These are phyloP conservation scores for Penicillium sp. DNA, from an alignment of 2,329 filamentous ascomycete species.

Conservation along the genomic window DNA sequence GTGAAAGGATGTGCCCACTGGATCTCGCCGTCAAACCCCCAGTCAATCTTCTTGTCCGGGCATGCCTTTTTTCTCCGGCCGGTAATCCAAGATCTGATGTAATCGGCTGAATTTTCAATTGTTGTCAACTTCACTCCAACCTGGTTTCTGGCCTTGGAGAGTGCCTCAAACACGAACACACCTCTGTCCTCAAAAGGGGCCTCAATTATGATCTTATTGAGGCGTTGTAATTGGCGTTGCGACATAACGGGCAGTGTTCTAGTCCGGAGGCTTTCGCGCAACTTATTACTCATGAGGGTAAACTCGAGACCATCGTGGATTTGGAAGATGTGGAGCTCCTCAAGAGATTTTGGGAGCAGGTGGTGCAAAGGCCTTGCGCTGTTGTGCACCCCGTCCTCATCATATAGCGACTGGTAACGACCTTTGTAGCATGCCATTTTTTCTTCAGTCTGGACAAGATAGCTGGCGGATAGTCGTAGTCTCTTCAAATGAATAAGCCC, in stretches of 20 bases:
- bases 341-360: not conserved
- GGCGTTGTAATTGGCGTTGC: not conserved
- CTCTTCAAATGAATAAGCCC: not conserved
- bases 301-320: not conserved
- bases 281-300: not conserved
- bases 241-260: not conserved
- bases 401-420: not conserved
- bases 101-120: not conserved
- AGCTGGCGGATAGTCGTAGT: not conserved
- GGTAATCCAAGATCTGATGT: not conserved
- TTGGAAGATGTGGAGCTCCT: not conserved
- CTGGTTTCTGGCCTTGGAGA: not conserved
- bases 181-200: not conserved
- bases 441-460: not conserved
- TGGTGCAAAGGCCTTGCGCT: not conserved
- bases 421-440: not conserved
- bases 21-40: not conserved
- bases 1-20: not conserved
- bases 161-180: not conserved
- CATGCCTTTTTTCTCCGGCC: not conserved
- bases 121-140: not conserved
- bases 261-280: not conserved
- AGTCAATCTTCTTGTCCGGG: not conserved
- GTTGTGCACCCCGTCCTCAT: not conserved
- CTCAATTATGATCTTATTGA: not conserved